Base-by-base conservation (phyloP, 1,284 basidiomycete genomes). In the Hymenochaete sp. region DNA sequence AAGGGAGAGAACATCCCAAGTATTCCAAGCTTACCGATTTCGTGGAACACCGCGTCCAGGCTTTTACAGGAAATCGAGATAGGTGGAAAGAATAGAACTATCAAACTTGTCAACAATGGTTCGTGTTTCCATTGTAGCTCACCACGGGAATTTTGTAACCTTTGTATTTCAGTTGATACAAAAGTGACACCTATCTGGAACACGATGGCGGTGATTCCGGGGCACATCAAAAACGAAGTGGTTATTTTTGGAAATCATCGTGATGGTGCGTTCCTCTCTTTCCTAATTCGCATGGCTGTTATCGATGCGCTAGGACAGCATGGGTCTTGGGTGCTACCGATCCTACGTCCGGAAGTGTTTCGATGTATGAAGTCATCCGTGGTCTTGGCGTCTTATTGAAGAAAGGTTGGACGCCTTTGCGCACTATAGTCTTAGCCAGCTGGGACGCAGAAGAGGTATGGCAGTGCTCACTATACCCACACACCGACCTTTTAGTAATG, bases 381-480 rank as follows among this genome's bases (percentile, higher is more conserved):
- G 90, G 87, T n/a, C 75, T 93, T 47, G 91, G 90, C 25, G 64
- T 67, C 7, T 68, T 97, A 1, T 59, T 87, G 18, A 67, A 67
- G 52, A 68, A 66, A 11, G 93, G 91, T 21, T 98, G 93, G 93
- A 86, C 79, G 56, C 93, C 93, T 3, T 65, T 93, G 31, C 71
- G 93, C 47, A 93, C 88, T 13, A 79, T 95, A 55, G 64, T 95
- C n/a, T 71, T 97, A 42, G 90, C 87, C 3, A 86, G 80, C 52
- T 96, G 90, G 92, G 91, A 95, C 62, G 93, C 79, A 0, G 93
- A 97, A 66, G 93, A 93, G 72, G 79, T 82, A 19, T 44, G 42
- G 8, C 19, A 2, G 13, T 14, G 16, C 22, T 18, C 8, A 18
- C 13, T 26, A 1, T n/a, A 26, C 13, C 21, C 6, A 35, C 32